These are phyloP conservation scores for Athelia sp. DNA, from an alignment of 1,284 basidiomycete species.

Conservation along the genomic window DNA sequence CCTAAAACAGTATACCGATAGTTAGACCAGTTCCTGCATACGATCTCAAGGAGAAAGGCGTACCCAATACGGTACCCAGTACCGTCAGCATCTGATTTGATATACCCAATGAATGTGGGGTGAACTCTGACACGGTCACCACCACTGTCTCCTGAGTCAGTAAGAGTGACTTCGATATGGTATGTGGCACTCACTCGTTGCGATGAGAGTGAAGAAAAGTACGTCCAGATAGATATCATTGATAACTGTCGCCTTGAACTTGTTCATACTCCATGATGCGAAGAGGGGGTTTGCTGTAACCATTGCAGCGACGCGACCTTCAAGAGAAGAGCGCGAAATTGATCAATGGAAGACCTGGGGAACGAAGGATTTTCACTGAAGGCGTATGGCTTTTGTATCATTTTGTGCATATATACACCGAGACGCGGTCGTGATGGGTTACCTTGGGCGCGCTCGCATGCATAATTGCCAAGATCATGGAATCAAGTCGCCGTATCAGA, in stretches of 20 bases:
- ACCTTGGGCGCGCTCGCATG: too few species aligned
- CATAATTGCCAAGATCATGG: too few species aligned
- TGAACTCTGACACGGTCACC: slow-evolving; percentile 41
- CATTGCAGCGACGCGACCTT: slow-evolving; percentile 21
- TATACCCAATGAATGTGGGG: slow-evolving; percentile 35
- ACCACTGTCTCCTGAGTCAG: slow-evolving; percentile 38
- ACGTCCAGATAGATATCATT: slow-evolving; percentile 51
- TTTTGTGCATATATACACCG: too few species aligned
- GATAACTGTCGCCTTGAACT: slow-evolving; percentile 45
- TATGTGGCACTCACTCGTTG: slow-evolving; percentile 40
- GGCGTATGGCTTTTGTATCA: too few species aligned
- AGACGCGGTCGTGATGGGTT: too few species aligned
- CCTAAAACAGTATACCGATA: slow-evolving; percentile 12
- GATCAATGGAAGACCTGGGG: too few species aligned
- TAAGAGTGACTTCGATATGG: background rate
- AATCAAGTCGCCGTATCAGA: too few species aligned
- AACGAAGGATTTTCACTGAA: too few species aligned
- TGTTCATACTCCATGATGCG: slow-evolving; percentile 41
- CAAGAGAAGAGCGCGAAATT: too few species aligned
- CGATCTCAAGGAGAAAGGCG: too few species aligned
- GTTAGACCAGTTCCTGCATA: too few species aligned
- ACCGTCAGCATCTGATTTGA: slow-evolving; percentile 49
- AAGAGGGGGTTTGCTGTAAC: slow-evolving; percentile 42
- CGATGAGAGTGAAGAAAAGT: slow-evolving; percentile 46
- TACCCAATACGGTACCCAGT: slow-evolving; percentile 58